These are phyloP conservation scores for Solanum etuberosum DNA, from an alignment of 257 asterid species.

Conservation along the genomic window DNA sequence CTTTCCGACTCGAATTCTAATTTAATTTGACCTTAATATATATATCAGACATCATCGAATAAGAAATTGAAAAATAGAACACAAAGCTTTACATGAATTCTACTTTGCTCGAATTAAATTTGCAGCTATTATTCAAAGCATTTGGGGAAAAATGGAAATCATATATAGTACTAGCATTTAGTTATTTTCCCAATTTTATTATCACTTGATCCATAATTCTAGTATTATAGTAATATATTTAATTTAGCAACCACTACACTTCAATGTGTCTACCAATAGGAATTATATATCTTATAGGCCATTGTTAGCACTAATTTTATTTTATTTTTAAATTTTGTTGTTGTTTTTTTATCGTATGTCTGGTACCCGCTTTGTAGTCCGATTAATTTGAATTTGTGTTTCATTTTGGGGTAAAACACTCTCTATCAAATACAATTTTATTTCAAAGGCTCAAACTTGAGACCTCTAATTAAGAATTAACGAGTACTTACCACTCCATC, in stretches of 20 bases:
- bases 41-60: neutral
- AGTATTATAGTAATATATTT: neutral
- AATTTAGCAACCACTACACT: neutral
- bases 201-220: neutral
- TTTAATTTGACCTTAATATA: neutral
- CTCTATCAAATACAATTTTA: no score
- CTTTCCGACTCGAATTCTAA: neutral
- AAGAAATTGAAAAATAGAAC: neutral
- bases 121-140: neutral
- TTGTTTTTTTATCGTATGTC: no score
- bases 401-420: no score
- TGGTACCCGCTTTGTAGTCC: accelerated
- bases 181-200: neutral
- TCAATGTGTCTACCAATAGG: neutral
- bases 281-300: neutral
- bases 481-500: neutral
- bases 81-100: neutral
- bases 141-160: neutral
- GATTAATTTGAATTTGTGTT: no score
- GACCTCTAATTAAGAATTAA: neutral
- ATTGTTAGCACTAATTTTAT: neutral
- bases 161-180: neutral
- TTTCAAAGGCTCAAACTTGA: neutral
- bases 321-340: neutral
- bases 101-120: neutral